phyloP scores from a whole-genome alignment of 2,329 filamentous ascomycete species.

The Stagonosporopsis cucurbitacearum region DNA sequence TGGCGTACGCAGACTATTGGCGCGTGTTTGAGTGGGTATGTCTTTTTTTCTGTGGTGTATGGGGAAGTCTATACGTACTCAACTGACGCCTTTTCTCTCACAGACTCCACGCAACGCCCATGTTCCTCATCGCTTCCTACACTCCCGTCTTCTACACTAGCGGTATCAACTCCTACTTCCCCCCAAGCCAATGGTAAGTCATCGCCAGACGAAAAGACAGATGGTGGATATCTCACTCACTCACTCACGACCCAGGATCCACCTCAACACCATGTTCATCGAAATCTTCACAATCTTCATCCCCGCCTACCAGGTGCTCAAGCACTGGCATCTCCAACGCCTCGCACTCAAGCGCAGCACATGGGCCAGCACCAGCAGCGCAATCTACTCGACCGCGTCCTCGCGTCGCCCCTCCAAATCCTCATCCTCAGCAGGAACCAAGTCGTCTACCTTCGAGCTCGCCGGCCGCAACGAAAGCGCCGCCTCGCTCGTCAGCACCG shows the following conservation, averaged over 20 bases:
- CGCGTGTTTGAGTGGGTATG: constrained; percentile 25
- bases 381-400: not conserved
- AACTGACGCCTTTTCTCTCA: not conserved
- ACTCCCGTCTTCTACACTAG: constrained; percentile 19
- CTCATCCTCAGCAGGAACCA: not conserved
- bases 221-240: too few species aligned
- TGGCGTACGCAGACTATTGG: constrained; percentile 30
- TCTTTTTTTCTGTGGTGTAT: not conserved
- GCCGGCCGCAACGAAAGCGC: constrained; percentile 10
- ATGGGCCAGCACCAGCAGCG: not conserved
- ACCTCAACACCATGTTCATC: constrained; percentile 27
- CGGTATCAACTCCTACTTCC: constrained; percentile 23
- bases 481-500: not conserved
- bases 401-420: not conserved
- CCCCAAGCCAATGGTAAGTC: constrained; percentile 25
- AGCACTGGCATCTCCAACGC: constrained; percentile 11
- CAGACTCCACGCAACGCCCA: constrained; percentile 28
- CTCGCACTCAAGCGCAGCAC: not conserved
- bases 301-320: constrained; percentile 25
- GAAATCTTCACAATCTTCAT: constrained; percentile 26
- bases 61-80: not conserved
- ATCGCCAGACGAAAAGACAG: too few species aligned
- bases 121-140: constrained; percentile 30
- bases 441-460: constrained; percentile 14
- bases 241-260: constrained; percentile 17